Evolutionary conservation across 192 early-diverging fungal genomes (phyloP), one percentile per base, ranked within the genome.

Genomic region (Haplosporangium gracile): DNA sequence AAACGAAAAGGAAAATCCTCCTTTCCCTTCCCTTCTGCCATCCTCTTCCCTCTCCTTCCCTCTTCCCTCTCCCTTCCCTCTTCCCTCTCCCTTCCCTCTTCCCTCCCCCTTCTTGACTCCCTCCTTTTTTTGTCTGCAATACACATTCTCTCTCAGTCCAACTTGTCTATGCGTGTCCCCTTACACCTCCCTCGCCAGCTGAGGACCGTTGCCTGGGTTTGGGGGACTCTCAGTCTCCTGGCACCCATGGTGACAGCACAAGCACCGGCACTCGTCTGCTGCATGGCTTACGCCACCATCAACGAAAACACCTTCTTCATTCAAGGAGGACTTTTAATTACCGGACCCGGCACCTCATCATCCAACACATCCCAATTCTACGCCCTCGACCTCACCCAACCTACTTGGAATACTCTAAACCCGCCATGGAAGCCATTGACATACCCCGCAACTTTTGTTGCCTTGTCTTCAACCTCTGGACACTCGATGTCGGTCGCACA

Each of bases 271-370:
- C 40, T 34, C 4, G 36, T 22, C 38, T 18, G 32, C 3, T 7
- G 20, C 20, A n/a, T 71, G 24, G 70, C 70, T 7, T 71, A 71
- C 2, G 18, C 36, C 9, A 40, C 39, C 9, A 16, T 71, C 36
- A 34, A 71, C 39, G 70, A 71, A 24, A 71, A 71, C 34, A 71
- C 70, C 7, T 42, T 71, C 36, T 71, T n/a, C 16, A n/a, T 71
- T 16, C 70, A 71, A 38, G 70, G 70, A 22, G 70, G 70, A 22
- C 11, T 60, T 15, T 4, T 65, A 11, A 51, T 51, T 18, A 51
- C 49, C 5, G 49, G 49, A 51, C 13, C 34, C 15, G 70, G 39
- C 22, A 20, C 13, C 39, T 32, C 29, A 9, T 9, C 20, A 3
- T 24, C 38, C 4, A 24, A 22, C 18, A 16, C 11, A 9, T 22